Conservation (phyloP, 805 yeast species). For the Candida qinlingensis region DNA sequence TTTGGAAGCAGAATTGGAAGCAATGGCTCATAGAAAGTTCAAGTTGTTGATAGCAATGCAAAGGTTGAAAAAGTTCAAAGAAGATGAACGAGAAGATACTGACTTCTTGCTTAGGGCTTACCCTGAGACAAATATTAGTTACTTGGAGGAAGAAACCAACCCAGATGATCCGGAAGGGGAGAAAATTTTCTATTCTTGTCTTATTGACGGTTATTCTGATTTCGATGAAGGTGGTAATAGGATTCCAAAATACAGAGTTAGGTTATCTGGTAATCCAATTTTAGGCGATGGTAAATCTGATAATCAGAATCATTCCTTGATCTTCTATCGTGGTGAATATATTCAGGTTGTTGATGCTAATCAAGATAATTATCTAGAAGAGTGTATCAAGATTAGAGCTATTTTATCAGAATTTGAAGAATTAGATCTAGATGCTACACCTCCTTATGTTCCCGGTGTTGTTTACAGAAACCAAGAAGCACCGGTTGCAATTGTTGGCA, state of each 20-base stretch:
- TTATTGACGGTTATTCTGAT: constrained; percentile 56
- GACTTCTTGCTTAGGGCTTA: constrained; percentile 63
- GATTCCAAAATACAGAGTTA: constrained; percentile 58
- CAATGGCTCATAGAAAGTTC: constrained; percentile 77
- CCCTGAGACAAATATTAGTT: constrained; percentile 58
- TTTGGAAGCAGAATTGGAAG: constrained; percentile 57
- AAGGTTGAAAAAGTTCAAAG: constrained; percentile 59
- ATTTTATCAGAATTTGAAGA: constrained; percentile 91
- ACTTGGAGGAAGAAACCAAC: constrained; percentile 41
- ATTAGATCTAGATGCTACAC: constrained; percentile 42
- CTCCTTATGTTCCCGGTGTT: constrained; percentile 58
- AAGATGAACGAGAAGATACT: constrained; percentile 63
- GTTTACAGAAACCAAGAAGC: constrained; percentile 30
- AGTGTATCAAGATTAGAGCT: constrained; percentile 84
- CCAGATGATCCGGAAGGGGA: constrained; percentile 24
- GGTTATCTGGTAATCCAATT: constrained; percentile 88
- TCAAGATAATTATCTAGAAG: constrained; percentile 93
- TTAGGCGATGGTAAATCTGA: constrained; percentile 96
- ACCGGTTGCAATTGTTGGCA: constrained; percentile 91
- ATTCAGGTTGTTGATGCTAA: constrained; percentile 94
- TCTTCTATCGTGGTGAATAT: constrained; percentile 90
- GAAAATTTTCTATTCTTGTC: constrained; percentile 51
- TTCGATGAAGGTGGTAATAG: constrained; percentile 51
- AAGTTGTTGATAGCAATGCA: constrained; percentile 85
- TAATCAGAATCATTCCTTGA: constrained; percentile 83